Evolutionary conservation across 2,329 filamentous ascomycete genomes (phyloP).

Genomic region (Cladosporium velox): DNA sequence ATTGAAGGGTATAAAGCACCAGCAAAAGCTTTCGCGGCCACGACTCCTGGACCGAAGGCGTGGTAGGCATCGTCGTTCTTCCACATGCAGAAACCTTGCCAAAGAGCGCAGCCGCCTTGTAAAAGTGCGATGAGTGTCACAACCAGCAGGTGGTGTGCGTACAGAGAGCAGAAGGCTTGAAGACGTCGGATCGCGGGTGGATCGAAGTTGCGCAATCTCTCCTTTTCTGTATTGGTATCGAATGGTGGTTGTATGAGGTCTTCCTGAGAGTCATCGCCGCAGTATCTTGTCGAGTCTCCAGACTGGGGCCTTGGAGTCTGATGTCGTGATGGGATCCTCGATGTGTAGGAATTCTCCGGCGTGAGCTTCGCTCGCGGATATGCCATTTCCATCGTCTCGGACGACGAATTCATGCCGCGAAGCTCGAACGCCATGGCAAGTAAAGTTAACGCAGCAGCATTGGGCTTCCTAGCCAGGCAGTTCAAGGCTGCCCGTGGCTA

Average conservation of each 20-base stretch:
- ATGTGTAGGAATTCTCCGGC: not conserved
- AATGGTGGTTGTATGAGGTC: not conserved
- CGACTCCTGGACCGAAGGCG: not conserved
- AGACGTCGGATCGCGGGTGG: not conserved
- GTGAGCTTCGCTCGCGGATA: not conserved
- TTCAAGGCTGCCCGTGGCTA: not conserved
- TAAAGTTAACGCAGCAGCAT: not conserved
- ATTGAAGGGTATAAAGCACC: not conserved
- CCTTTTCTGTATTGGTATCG: not conserved
- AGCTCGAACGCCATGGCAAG: not conserved
- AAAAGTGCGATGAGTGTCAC: not conserved
- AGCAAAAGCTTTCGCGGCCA: not conserved
- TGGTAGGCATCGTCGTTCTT: not conserved
- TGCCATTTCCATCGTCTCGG: not conserved
- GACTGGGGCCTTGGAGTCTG: not conserved
- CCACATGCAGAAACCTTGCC: not conserved
- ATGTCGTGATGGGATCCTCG: not conserved
- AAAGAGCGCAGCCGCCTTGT: not conserved
- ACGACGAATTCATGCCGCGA: not conserved
- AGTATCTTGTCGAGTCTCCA: not conserved
- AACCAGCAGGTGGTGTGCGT: not conserved
- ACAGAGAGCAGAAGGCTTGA: not conserved
- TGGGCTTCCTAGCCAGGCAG: not conserved
- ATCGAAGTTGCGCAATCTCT: not conserved
- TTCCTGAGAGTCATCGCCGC: not conserved